Conservation (phyloP, 2,329 filamentous ascomycete species). For the Clarireedia sp. region DNA sequence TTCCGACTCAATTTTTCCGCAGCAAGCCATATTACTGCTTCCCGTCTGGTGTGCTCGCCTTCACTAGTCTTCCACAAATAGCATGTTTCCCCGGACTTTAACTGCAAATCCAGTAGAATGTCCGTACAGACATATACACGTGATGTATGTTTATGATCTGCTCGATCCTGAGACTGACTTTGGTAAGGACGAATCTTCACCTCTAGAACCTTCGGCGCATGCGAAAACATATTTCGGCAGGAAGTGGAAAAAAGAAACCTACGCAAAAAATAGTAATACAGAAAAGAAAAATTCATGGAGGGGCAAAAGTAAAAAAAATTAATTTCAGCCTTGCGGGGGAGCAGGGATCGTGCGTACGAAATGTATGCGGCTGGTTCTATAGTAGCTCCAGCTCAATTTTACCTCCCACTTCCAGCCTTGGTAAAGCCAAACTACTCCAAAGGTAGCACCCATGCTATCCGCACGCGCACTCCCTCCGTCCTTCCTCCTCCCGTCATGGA, state of each 20-base stretch:
- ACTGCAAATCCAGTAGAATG: conserved; percentile 45
- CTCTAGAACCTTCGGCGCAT: conserved; percentile 25
- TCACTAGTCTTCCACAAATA: conserved; percentile 37
- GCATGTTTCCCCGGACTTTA: conserved; percentile 52
- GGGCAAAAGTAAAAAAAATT: neutral
- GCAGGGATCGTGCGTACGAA: neutral
- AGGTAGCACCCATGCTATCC: conserved; percentile 31
- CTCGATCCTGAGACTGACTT: conserved; percentile 22
- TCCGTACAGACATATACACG: conserved; percentile 27
- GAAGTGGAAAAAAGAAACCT: neutral
- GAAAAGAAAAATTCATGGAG: neutral
- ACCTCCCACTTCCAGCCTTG: conserved; percentile 7
- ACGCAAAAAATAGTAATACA: neutral
- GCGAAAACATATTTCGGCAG: neutral
- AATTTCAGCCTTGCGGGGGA: neutral
- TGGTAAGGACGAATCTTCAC: conserved; percentile 28
- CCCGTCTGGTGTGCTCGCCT: conserved; percentile 14
- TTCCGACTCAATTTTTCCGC: conserved; percentile 56
- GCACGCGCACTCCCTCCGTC: conserved; percentile 35
- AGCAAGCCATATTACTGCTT: conserved; percentile 55
- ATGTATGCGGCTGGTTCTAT: neutral
- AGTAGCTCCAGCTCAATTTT: conserved; percentile 1
- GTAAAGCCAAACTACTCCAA: neutral
- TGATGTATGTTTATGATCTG: conserved; percentile 28
- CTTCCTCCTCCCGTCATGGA: conserved; percentile 36